Conservation (phyloP, 352 stramenopile genomes). For the Phytophthora pluvialis region DNA sequence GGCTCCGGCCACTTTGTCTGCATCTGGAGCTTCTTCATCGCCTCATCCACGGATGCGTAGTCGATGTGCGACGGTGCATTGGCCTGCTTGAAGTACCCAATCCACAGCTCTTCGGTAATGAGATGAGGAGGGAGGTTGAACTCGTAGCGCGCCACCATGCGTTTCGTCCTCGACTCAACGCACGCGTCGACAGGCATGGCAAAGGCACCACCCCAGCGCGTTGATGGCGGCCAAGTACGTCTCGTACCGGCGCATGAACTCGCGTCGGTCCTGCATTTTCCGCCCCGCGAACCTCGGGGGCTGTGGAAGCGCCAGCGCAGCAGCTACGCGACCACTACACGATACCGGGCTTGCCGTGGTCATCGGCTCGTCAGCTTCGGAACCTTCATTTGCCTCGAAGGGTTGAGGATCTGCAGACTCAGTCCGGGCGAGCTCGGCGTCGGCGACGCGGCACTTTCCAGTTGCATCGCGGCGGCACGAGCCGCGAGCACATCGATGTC, state of each 20-base stretch:
- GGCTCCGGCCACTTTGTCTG: neutral
- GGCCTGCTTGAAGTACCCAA: neutral
- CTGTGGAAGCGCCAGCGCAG: neutral
- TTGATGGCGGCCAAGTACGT: slow-evolving; percentile 6
- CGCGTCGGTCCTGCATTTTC: slow-evolving; percentile 1
- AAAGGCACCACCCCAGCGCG: too few relatives aligned
- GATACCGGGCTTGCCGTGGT: neutral
- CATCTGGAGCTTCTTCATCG: slow-evolving; percentile 1
- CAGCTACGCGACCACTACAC: neutral
- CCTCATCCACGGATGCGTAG: neutral
- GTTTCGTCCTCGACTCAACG: neutral
- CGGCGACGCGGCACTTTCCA: slow-evolving; percentile 5
- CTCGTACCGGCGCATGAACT: slow-evolving; percentile 5
- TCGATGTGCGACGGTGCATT: neutral
- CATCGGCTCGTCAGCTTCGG: neutral
- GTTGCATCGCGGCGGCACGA: slow-evolving; percentile 8
- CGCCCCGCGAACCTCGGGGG: neutral
- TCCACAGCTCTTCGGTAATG: neutral
- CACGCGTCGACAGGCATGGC: too few relatives aligned
- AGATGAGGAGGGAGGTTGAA: neutral
- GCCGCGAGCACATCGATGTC: slow-evolving; percentile 2
- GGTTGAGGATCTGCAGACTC: slow-evolving; percentile 4
- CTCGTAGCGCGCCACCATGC: slow-evolving; percentile 1
- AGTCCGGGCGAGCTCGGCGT: slow-evolving; percentile 1
- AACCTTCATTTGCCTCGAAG: slow-evolving; percentile 1